Conservation (phyloP, 2,329 filamentous ascomycete species). For the Sporothrix globosa region DNA sequence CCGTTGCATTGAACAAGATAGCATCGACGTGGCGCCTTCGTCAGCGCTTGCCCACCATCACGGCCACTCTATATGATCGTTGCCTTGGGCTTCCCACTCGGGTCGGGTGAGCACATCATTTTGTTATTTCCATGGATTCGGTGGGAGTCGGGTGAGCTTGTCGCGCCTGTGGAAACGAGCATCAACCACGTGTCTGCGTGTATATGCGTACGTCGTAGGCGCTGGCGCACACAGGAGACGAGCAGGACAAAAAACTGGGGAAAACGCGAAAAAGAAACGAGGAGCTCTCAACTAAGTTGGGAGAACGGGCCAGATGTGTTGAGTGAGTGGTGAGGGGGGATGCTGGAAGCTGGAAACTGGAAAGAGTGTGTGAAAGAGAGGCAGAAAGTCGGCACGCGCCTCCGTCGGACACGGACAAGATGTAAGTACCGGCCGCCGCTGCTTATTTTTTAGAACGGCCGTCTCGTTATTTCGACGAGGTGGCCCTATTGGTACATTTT, state of each 20-base stretch:
- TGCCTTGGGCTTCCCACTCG: constrained; percentile 18
- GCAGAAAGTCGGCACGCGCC: background rate
- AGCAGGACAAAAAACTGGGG: background rate
- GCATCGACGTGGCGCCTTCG: constrained; percentile 8
- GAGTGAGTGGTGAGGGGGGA: constrained; percentile 3
- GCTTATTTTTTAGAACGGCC: constrained; percentile 22
- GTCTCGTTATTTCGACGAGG: background rate
- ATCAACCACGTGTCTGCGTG: constrained; percentile 13
- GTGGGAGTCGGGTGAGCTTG: background rate
- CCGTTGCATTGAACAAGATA: background rate
- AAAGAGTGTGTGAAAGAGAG: background rate
- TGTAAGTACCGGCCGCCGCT: constrained; percentile 20
- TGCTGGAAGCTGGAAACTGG: background rate
- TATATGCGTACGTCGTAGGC: background rate
- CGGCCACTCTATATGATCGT: background rate
- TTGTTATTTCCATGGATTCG: no score
- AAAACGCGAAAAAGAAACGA: background rate
- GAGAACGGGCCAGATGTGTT: background rate
- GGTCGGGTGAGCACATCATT: background rate
- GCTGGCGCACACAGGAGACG: background rate
- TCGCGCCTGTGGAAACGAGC: background rate
- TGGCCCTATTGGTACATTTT: constrained; percentile 2
- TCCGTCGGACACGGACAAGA: constrained; percentile 26
- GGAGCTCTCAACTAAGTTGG: background rate
- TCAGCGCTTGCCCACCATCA: constrained; percentile 13